phyloP scores from a whole-genome alignment of 768 basidiomycete genomes.

The Mycena floridula region DNA sequence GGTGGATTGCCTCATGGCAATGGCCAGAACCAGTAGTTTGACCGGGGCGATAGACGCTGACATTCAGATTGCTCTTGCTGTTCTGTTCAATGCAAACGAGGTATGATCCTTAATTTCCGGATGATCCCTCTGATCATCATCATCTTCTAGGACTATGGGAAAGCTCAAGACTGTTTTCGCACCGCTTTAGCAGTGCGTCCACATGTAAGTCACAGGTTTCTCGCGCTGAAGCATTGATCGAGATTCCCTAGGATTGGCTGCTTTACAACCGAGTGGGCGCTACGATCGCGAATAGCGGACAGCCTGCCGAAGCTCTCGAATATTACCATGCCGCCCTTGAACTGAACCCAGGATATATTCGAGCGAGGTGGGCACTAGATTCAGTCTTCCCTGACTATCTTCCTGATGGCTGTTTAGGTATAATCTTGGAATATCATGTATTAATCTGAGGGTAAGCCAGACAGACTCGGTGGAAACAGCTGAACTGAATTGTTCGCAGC shows the following conservation, averaged over 20 bases:
- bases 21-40: conserved; percentile 62
- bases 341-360: conserved; percentile 84
- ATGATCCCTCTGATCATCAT: neutral
- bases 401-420: conserved; percentile 44
- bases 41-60: conserved; percentile 79
- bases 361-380: conserved; percentile 62
- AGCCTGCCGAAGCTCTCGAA: conserved; percentile 71
- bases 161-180: conserved; percentile 91
- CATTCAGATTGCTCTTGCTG: conserved; percentile 90
- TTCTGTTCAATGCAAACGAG: conserved; percentile 89
- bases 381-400: conserved; percentile 1
- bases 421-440: conserved; percentile 89
- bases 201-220: conserved; percentile 45
- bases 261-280: conserved; percentile 93
- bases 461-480: conserved; percentile 8
- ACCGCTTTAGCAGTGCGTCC: conserved; percentile 85
- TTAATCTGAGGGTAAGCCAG: conserved; percentile 68
- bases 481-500: conserved; percentile 32
- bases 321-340: conserved; percentile 86
- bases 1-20: conserved; percentile 72
- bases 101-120: conserved; percentile 30
- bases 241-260: conserved; percentile 68
- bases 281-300: conserved; percentile 86
- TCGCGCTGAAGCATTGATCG: conserved; percentile 1
- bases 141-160: conserved; percentile 67